Base-by-base conservation (phyloP, 495 filamentous ascomycete genomes). In the Trichoderma virens region DNA sequence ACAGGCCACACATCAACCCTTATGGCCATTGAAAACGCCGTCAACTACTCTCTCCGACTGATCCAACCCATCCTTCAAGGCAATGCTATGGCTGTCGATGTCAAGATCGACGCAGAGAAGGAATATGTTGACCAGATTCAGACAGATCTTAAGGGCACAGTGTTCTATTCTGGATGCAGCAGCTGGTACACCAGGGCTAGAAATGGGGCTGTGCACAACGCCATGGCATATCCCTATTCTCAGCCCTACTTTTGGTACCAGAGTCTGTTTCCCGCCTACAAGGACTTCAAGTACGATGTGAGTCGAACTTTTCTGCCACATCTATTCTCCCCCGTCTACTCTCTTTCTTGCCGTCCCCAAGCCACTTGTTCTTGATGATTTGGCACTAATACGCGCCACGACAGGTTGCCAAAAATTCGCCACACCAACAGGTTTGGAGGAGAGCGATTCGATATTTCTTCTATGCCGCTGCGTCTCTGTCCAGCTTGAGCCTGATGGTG, bases 1-100 rank as follows among this genome's bases (percentile, higher is more conserved):
- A 77, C 76, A 2, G 78, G 76, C 0, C 73, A 79, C 64, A 80
- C 76, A 20, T 80, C 78, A 0, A 67, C 70, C 31, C 59, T 79
- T 5, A 75, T 76, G 59, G 67, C 70, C 23, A 71, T 70, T 51
- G 78, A 80, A 47, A 74, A 74, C 43, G 66, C 69, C 20, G 63
- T 80, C 35, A 75, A 76, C 59, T 77, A 74, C 62, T 60, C 70
- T 0, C 54, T 74, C 14, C 67, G 72, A 3, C 61, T 75, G 9
- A 66, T 72, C 16, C 65, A 66, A 34, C 76, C 78, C 2, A 43
- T 80, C 2, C 67, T 80, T 5, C 70, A 79, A 20, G 66, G 70
- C 7, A 64, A 69, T 14, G 76, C 71, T 0, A 61, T 59, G 11
- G 63, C 71, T 2, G 71, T 72, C 9, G 73, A 76, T 34, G 70